Conservation (phyloP, 768 basidiomycete genomes). For the Suillus placidus region DNA sequence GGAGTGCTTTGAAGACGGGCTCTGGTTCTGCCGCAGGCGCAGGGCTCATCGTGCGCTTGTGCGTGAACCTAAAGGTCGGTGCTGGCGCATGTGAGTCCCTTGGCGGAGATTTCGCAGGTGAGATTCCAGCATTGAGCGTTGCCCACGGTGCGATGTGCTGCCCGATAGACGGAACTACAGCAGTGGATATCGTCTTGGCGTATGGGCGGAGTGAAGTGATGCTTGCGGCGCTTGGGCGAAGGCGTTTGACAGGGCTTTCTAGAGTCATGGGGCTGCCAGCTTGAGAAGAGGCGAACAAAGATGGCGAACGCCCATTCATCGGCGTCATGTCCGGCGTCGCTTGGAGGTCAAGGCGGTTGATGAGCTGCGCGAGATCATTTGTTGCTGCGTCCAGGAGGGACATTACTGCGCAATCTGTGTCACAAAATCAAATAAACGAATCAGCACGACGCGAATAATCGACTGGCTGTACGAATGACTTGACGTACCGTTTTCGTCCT, state of each 20-base stretch:
- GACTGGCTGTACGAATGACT: background rate
- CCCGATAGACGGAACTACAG: slow-evolving; percentile 38
- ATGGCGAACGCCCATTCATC: slow-evolving; percentile 30
- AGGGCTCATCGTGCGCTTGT: slow-evolving; percentile 60
- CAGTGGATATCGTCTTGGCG: slow-evolving; percentile 33
- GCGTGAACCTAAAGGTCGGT: slow-evolving; percentile 33
- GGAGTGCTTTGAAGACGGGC: slow-evolving; percentile 61
- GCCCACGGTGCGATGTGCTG: slow-evolving; percentile 70
- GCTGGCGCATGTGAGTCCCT: slow-evolving; percentile 31
- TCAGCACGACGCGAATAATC: background rate
- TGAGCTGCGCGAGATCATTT: slow-evolving; percentile 75
- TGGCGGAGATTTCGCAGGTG: slow-evolving; percentile 38
- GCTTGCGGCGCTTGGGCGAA: slow-evolving; percentile 43
- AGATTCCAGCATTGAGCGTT: slow-evolving; percentile 42
- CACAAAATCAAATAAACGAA: background rate
- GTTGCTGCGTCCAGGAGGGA: slow-evolving; percentile 80
- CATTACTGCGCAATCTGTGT: slow-evolving; percentile 50
- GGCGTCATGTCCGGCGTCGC: slow-evolving; percentile 63
- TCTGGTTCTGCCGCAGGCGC: slow-evolving; percentile 59
- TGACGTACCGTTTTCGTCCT: slow-evolving; percentile 48
- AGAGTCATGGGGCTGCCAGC: slow-evolving; percentile 32
- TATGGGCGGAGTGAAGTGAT: slow-evolving; percentile 56
- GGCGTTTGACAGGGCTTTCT: slow-evolving; percentile 41
- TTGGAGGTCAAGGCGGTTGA: slow-evolving; percentile 80
- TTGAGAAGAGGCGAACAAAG: slow-evolving; percentile 20